Percentiles rank a stretch among this genome's conserved stretches.
Evolutionary conservation across 2,329 filamentous ascomycete species (phyloP).

Genomic region (Coccinonectria pachysandricola): DNA sequence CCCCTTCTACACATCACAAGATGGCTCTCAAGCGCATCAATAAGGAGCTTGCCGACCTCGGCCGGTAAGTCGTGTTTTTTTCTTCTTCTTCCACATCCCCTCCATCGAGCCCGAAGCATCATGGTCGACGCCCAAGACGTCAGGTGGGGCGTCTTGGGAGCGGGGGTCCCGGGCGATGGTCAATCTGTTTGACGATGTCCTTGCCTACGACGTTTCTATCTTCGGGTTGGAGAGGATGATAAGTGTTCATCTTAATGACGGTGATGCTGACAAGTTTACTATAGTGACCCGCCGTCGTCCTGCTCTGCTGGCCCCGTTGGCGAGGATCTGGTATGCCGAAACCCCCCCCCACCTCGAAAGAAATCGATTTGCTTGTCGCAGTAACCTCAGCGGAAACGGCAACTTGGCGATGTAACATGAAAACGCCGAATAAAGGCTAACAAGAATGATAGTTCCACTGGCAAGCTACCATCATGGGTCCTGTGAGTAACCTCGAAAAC

Average conservation of each 20-base stretch:
- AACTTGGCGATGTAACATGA: slow-evolving; percentile 1
- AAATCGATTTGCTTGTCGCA: slow-evolving; percentile 7
- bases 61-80: slow-evolving; percentile 61
- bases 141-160: slow-evolving; percentile 28
- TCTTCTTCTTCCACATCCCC: slow-evolving; percentile 8
- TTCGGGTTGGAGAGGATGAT: background rate
- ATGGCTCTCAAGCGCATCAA: slow-evolving; percentile 94
- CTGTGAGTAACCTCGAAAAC: slow-evolving; percentile 50
- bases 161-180: slow-evolving; percentile 23
- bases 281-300: slow-evolving; percentile 92
- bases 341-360: slow-evolving; percentile 17
- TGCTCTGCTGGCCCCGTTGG: slow-evolving; percentile 96
- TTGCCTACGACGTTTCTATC: slow-evolving; percentile 7
- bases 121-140: slow-evolving; percentile 19
- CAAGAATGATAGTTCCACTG: slow-evolving; percentile 73
- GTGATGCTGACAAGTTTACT: too few species aligned
- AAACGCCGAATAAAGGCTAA: slow-evolving; percentile 12
- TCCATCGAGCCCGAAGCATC: slow-evolving; percentile 14
- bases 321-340: slow-evolving; percentile 82
- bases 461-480: slow-evolving; percentile 99
- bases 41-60: slow-evolving; percentile 85
- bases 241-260: slow-evolving; percentile 10
- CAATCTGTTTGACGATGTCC: slow-evolving; percentile 7
- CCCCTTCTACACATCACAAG: slow-evolving; percentile 24
- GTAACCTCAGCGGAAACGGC: slow-evolving; percentile 7